Evolutionary conservation across 768 basidiomycete genomes (phyloP).

Genomic region (Chalciporus sphaerocephalus): DNA sequence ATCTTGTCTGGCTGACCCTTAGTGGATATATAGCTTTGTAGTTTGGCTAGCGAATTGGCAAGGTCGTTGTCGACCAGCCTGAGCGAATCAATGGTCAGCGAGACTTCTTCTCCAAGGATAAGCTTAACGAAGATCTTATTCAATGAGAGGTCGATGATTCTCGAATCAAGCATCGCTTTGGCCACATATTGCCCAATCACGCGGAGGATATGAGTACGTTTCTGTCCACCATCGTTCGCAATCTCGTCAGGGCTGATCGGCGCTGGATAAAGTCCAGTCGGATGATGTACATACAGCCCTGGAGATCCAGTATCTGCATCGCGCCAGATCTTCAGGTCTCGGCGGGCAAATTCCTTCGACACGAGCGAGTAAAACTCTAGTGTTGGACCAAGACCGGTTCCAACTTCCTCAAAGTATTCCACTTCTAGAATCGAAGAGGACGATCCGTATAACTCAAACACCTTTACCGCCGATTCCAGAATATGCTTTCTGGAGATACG

Average conservation of each 20-base stretch:
- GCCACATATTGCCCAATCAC: slow-evolving; percentile 96
- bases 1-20: slow-evolving; percentile 55
- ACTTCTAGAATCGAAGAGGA: slow-evolving; percentile 93
- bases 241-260: slow-evolving; percentile 72
- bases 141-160: slow-evolving; percentile 93
- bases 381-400: slow-evolving; percentile 95
- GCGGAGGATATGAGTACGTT: slow-evolving; percentile 79
- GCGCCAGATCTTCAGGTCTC: slow-evolving; percentile 87
- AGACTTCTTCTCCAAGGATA: slow-evolving; percentile 81
- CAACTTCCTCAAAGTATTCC: slow-evolving; percentile 98
- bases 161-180: slow-evolving; percentile 93
- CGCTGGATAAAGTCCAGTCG: slow-evolving; percentile 81
- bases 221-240: slow-evolving; percentile 73
- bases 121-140: slow-evolving; percentile 94
- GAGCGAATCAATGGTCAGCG: slow-evolving; percentile 76
- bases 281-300: slow-evolving; percentile 77
- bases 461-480: slow-evolving; percentile 93
- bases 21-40: slow-evolving; percentile 61
- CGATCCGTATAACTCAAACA: slow-evolving; percentile 93
- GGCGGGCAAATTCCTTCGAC: slow-evolving; percentile 88
- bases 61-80: slow-evolving; percentile 84
- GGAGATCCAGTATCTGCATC: slow-evolving; percentile 65
- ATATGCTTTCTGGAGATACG: slow-evolving; percentile 93
- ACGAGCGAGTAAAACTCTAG: slow-evolving; percentile 98
- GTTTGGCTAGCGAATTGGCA: slow-evolving; percentile 77